Base-by-base conservation (phyloP, 2,329 filamentous ascomycete species). In the Cladosporium colombiae region DNA sequence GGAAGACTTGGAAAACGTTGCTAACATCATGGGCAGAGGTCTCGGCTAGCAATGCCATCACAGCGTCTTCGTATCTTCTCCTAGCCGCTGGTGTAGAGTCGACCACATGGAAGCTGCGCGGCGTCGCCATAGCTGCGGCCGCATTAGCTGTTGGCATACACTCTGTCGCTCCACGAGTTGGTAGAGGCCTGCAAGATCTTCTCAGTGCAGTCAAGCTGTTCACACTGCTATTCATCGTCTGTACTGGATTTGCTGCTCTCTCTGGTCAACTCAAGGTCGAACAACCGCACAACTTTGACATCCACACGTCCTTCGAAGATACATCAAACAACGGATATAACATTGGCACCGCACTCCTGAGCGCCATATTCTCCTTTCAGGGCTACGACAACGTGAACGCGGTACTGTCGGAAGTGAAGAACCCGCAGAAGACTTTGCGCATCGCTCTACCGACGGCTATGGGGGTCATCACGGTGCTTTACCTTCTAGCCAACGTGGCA, bases 331-430 rank as follows among this genome's bases (percentile, higher is more conserved):
- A 84, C 72, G 89, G 87, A 82, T 86, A 87, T 31, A 80, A 85
- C 2, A 78, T 91, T 18, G 85, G 87, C 0, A 89, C 88, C 0
- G 84, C 88, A 0, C 75, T 91, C 0, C 88, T 88, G 78, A 88
- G 77, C 69, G 86, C 91, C 0, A 85, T 89, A 44, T 90, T 90
- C 74, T 89, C 88, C 0, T 91, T 90, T 64, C 82, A 87, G 0
- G 89, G 89, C 0, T 79, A 89, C 14, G 84, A 82, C 59, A 91
- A 90, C 66, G 81, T 88, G 67, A 89, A 88, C 76, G 88, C 90
- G 69, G 88, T 91, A 3, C 79, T 91, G 58, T 89, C 89, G 72
- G 89, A 91, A 73, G 88, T 91, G 16, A 86, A 86, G 66, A 82
- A 91, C 65, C 89, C 89, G 0, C 82, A 90, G 0, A 79, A 83